Conservation (phyloP, 345 rosid species). For the Rhodomyrtus tomentosa region DNA sequence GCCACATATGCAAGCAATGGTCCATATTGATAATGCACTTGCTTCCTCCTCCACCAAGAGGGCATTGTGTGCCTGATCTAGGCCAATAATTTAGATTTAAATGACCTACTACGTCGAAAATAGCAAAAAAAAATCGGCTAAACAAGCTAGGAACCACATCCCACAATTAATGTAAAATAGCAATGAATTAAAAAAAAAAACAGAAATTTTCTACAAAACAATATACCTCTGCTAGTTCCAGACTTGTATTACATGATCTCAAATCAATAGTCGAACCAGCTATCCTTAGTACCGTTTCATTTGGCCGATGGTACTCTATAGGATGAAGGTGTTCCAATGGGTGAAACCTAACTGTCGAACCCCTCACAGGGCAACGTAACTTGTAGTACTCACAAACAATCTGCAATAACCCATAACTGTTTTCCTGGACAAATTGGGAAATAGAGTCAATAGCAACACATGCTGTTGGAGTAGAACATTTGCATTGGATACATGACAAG, state of each 20-base stretch:
- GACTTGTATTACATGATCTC: conserved; percentile 57
- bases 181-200: neutral
- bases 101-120: neutral
- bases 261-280: conserved; percentile 58
- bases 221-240: conserved; percentile 79
- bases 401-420: conserved; percentile 69
- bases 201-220: neutral
- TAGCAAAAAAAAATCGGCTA: neutral
- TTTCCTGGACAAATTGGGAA: conserved; percentile 38
- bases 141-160: neutral
- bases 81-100: conserved; percentile 8
- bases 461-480: neutral
- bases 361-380: conserved; percentile 55
- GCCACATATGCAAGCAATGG: conserved; percentile 85
- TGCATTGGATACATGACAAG: neutral
- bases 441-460: neutral
- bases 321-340: conserved; percentile 91
- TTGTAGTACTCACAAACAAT: conserved; percentile 67
- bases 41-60: conserved; percentile 89
- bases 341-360: conserved; percentile 64
- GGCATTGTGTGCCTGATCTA: conserved; percentile 56
- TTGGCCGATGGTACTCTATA: conserved; percentile 63
- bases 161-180: neutral
- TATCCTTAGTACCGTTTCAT: conserved; percentile 40
- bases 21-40: conserved; percentile 73